Percentiles rank a stretch among this genome's conserved stretches.
Evolutionary conservation across 1,139 yeast species (phyloP).

Genomic region (Pichia sp.): DNA sequence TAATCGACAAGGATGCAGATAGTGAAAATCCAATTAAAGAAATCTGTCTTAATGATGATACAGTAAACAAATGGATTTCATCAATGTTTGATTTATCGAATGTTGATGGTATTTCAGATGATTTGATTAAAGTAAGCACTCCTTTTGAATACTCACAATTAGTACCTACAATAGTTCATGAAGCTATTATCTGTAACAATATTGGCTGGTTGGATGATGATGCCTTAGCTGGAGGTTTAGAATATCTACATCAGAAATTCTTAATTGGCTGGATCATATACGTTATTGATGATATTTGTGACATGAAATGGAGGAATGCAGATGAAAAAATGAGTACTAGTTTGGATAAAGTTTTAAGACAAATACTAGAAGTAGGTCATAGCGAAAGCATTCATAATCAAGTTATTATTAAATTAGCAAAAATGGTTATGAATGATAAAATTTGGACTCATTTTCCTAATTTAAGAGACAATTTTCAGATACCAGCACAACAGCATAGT

Average conservation of each 20-base stretch:
- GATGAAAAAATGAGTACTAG: slow-evolving; percentile 11
- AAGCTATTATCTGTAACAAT: slow-evolving; percentile 59
- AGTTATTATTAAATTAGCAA: slow-evolving; percentile 18
- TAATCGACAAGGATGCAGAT: neutral
- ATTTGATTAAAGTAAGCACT: slow-evolving; percentile 59
- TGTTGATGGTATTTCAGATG: slow-evolving; percentile 83
- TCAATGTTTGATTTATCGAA: slow-evolving; percentile 59
- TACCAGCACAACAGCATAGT: neutral
- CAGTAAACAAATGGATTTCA: slow-evolving; percentile 69
- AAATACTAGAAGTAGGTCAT: slow-evolving; percentile 17
- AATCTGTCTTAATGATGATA: slow-evolving; percentile 32
- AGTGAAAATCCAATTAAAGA: neutral
- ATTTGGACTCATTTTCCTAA: slow-evolving; percentile 10
- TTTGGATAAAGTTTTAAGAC: slow-evolving; percentile 18
- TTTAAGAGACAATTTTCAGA: neutral
- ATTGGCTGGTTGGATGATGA: slow-evolving; percentile 47
- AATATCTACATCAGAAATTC: slow-evolving; percentile 60
- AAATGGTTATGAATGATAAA: slow-evolving; percentile 17
- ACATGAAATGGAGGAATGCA: slow-evolving; percentile 18
- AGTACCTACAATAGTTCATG: slow-evolving; percentile 69
- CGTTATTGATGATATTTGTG: slow-evolving; percentile 30
- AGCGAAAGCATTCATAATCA: slow-evolving; percentile 23
- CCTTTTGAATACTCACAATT: slow-evolving; percentile 63
- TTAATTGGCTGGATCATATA: slow-evolving; percentile 41
- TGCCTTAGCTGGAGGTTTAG: slow-evolving; percentile 49